Base-by-base conservation (phyloP, 805 yeast genomes). In the Kazachstania kunashirensis region DNA sequence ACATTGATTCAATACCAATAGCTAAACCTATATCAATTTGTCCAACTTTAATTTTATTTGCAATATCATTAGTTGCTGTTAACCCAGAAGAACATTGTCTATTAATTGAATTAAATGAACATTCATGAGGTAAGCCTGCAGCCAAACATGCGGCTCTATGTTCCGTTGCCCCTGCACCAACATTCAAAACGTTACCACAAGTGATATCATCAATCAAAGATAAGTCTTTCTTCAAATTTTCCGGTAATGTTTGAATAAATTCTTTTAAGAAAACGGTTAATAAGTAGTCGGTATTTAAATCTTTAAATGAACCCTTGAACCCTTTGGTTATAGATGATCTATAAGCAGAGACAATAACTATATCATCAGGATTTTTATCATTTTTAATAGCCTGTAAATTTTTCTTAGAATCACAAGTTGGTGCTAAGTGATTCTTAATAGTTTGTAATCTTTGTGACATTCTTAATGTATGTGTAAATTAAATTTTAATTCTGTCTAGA, bases 51-150 rank as follows among this genome's bases (percentile, higher is more conserved):
- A 89, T 88, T 65, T 84, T 84, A 66, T 81, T 84, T 47, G 96
- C 95, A 49, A 89, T 74, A 56, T 84, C 92, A 53, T 83, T 79
- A 25, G 88, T 75, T 11, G 95, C 94, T 73, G 86, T 83, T 52
- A 89, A 68, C 19, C 96, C 96, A 2, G 95, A 83, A 6, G 96
- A 84, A 62, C 97, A 89, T 61, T 88, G 96, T 63, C 97, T 77
- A 68, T 89, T 89, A 45, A 89, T 56, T 12, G 95, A 86, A 52
- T 76, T 64, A 49, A 88, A 84, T 8, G 95, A 88, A 11, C 79
- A 70, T 2, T 77, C 62, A 57, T 79, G 65, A 23, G 96, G 96
- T 36, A 88, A 71, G 25, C 96, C 97, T 9, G 96, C 94, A 15
- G 88, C 92, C 40, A 89, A 71, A 47, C 74, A 70, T 29, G 96